Evolutionary conservation across 2,329 filamentous ascomycete species (phyloP).

Genomic region (Cyphellophora europaea): DNA sequence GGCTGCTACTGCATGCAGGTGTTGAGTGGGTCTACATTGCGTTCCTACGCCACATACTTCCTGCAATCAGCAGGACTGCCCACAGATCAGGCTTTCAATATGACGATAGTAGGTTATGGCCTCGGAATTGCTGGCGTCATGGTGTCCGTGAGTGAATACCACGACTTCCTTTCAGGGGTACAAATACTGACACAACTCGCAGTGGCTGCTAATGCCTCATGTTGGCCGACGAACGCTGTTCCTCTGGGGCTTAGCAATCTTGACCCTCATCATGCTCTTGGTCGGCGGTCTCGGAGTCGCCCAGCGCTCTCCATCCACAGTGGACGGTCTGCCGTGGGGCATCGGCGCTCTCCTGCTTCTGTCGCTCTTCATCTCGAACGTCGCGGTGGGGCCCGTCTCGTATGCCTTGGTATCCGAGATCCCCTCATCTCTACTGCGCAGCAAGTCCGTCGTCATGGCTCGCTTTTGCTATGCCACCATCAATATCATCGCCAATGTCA

Average conservation of each 20-base stretch:
- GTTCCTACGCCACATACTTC: conserved; percentile 42
- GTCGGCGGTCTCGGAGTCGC: conserved; percentile 19
- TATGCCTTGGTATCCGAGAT: conserved; percentile 45
- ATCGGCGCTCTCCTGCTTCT: conserved; percentile 40
- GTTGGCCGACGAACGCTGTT: conserved; percentile 26
- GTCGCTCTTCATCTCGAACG: conserved; percentile 46
- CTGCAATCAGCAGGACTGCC: conserved; percentile 24
- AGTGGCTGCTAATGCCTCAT: conserved; percentile 21
- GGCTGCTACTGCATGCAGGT: conserved; percentile 24
- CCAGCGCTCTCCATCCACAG: conserved; percentile 17
- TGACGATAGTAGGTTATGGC: conserved; percentile 25
- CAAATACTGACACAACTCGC: neutral
- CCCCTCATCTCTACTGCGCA: conserved; percentile 44
- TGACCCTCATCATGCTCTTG: conserved; percentile 21
- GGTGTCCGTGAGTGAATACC: conserved; percentile 10
- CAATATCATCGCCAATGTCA: conserved; percentile 31
- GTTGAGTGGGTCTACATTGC: conserved; percentile 21
- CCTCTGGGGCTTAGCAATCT: conserved; percentile 47
- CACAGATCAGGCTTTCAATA: conserved; percentile 25
- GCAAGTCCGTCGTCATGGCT: conserved; percentile 46
- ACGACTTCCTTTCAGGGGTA: neutral
- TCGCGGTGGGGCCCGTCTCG: conserved; percentile 44
- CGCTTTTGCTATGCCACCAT: conserved; percentile 41
- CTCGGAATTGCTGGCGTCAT: conserved; percentile 21
- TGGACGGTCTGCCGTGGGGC: conserved; percentile 20